A percentile compares a stretch with the other conserved stretches of the same genome.
Evolutionary conservation across 192 early-diverging fungal species (phyloP).

Genomic region (Coemansia aciculifera): DNA sequence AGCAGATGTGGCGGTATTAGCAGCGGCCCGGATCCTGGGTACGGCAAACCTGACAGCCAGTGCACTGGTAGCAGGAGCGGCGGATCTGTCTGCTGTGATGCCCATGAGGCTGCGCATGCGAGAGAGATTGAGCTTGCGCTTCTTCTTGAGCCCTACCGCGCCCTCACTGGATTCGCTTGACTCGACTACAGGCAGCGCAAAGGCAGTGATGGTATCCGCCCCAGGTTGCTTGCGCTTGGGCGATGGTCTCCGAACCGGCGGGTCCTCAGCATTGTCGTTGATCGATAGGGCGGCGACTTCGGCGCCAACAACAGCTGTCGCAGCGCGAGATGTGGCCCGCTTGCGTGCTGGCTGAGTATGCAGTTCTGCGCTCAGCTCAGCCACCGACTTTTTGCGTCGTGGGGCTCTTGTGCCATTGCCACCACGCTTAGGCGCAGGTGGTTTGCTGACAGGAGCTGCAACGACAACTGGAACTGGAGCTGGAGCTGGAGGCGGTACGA

Average conservation of each 20-base stretch:
- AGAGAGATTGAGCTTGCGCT: constrained; percentile 50
- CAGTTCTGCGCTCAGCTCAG: constrained; percentile 43
- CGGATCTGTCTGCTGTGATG: constrained; percentile 15
- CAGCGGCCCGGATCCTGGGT: constrained; percentile 36
- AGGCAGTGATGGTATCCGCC: neutral
- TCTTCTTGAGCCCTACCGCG: constrained; percentile 42
- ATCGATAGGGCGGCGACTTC: constrained; percentile 5
- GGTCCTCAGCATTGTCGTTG: neutral
- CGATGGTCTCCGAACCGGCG: constrained; percentile 9
- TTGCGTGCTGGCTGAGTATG: constrained; percentile 39
- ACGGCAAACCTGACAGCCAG: constrained; percentile 45
- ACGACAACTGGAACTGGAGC: constrained; percentile 12
- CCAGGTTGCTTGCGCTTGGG: constrained; percentile 41
- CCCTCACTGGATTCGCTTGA: neutral
- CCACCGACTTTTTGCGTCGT: constrained; percentile 24
- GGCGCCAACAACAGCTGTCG: neutral
- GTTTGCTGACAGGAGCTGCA: neutral
- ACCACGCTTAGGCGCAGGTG: constrained; percentile 3
- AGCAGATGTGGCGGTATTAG: constrained; percentile 2
- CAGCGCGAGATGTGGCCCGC: neutral
- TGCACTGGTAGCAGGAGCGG: constrained; percentile 13
- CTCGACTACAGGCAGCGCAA: neutral
- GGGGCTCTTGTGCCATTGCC: constrained; percentile 5
- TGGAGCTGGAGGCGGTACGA: constrained; percentile 13
- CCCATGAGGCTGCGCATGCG: constrained; percentile 52